phyloP scores from a whole-genome alignment of 345 rosid genomes.

The Dipteronia sinensis region DNA sequence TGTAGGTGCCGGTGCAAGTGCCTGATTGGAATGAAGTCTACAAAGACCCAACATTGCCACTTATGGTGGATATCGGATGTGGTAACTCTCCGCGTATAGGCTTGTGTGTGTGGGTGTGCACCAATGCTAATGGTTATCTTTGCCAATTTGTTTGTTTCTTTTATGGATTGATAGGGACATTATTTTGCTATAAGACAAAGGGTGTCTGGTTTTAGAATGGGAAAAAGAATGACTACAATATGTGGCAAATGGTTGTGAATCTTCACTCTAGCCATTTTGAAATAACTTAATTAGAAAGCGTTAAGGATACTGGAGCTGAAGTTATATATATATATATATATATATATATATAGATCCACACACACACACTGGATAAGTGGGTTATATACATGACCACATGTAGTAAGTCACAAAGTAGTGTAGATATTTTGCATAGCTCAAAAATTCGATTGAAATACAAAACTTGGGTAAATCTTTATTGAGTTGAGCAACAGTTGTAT shows the following conservation, averaged over 20 bases:
- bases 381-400: background rate
- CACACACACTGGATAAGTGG: background rate
- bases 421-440: background rate
- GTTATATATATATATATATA: background rate
- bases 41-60: slow-evolving; percentile 76
- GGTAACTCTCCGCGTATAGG: slow-evolving; percentile 40
- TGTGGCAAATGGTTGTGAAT: background rate
- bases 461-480: background rate
- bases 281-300: too few relatives aligned
- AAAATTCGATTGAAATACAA: background rate
- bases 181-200: background rate
- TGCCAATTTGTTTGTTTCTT: background rate
- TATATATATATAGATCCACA: too few relatives aligned
- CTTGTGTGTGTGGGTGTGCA: background rate
- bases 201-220: background rate
- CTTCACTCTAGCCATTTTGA: background rate
- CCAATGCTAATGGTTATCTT: background rate
- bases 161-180: background rate
- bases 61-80: slow-evolving; percentile 96
- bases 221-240: background rate
- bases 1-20: slow-evolving; percentile 58
- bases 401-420: background rate
- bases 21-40: slow-evolving; percentile 78
- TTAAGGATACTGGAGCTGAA: background rate
- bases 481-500: background rate